Conservation (phyloP, 805 yeast genomes). For the Lipomyces yamanashiensis region DNA sequence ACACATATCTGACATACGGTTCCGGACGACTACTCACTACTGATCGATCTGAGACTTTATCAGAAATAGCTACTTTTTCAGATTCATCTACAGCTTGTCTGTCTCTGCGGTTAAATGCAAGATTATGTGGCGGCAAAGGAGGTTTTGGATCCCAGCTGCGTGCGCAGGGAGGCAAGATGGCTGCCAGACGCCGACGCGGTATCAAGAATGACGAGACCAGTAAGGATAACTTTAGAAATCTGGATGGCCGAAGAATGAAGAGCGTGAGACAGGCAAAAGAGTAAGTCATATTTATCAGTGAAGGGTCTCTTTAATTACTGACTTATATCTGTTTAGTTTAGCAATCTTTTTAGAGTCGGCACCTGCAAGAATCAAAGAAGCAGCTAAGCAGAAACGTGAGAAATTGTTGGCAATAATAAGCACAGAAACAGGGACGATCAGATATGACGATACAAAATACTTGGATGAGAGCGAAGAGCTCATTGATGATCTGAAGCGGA, state of each 20-base stretch:
- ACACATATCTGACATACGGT: constrained; percentile 5
- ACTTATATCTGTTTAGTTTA: constrained; percentile 5
- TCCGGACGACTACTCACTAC: constrained; percentile 18
- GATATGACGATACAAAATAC: constrained; percentile 48
- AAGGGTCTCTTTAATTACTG: not conserved
- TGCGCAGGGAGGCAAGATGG: constrained; percentile 50
- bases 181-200: constrained; percentile 39
- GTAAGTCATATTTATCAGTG: constrained; percentile 41
- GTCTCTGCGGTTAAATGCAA: constrained; percentile 12
- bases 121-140: constrained; percentile 56
- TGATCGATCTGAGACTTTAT: not conserved
- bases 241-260: constrained; percentile 51
- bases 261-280: constrained; percentile 47
- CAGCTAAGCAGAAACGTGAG: constrained; percentile 46
- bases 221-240: constrained; percentile 48
- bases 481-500: constrained; percentile 45
- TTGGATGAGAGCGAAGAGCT: constrained; percentile 51
- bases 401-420: constrained; percentile 47
- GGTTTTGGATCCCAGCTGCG: constrained; percentile 54
- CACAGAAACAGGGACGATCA: constrained; percentile 41
- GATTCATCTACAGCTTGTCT: not conserved
- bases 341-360: constrained; percentile 32
- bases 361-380: constrained; percentile 34
- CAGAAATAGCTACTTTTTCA: not conserved
- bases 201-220: constrained; percentile 38